Evolutionary conservation across 306 rosid species (phyloP).

Genomic region (Chamaecrista fasciculata): DNA sequence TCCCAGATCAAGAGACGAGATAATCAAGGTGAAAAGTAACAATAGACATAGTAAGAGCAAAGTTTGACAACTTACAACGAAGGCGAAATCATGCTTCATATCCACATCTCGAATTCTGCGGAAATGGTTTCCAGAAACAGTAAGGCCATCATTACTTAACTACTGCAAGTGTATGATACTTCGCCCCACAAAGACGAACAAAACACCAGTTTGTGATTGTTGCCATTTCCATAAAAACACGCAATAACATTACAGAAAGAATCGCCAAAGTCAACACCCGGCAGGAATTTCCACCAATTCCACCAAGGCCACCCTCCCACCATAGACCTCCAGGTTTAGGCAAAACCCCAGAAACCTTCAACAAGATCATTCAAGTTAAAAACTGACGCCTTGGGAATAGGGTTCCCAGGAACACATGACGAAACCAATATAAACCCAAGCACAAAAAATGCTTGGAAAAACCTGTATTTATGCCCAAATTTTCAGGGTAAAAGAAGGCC

Average conservation of each 20-base stretch:
- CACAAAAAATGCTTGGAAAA: conserved; percentile 36
- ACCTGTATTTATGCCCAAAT: conserved; percentile 16
- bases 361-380: conserved; percentile 83
- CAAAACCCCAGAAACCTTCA: conserved; percentile 85
- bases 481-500: conserved; percentile 29
- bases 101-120: conserved; percentile 96
- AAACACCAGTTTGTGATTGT: conserved; percentile 89
- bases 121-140: conserved; percentile 86
- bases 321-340: conserved; percentile 77
- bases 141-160: conserved; percentile 91
- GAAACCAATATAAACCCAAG: conserved; percentile 41
- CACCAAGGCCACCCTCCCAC: conserved; percentile 88
- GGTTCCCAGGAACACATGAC: conserved; percentile 39
- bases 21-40: conserved; percentile 16
- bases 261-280: conserved; percentile 75
- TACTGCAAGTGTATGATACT: conserved; percentile 69
- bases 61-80: conserved; percentile 59
- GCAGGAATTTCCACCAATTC: conserved; percentile 79
- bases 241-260: conserved; percentile 88
- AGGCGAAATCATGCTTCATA: conserved; percentile 87
- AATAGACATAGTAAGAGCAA: neutral
- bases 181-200: conserved; percentile 77
- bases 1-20: neutral
- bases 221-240: conserved; percentile 87
- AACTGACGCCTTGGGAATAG: conserved; percentile 48